Percentiles rank a stretch among this genome's conserved stretches.
These are phyloP conservation scores for barrel medic (Medicago truncatula) DNA, from an alignment of 306 rosid genomes.

Conservation along the genomic window MtrunA17r5.0-ANR NC_053046.1:12290501-12291000, in stretches of 20 bases:
- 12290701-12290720: slow-evolving; percentile 85
- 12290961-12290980: slow-evolving; percentile 81
- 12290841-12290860: slow-evolving; percentile 86
- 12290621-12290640: background rate
- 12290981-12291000: slow-evolving; percentile 48
- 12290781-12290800: slow-evolving; percentile 81
- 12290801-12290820: slow-evolving; percentile 67
- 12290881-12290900: slow-evolving; percentile 90
- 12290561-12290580: background rate
- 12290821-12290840: slow-evolving; percentile 84
- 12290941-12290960: slow-evolving; percentile 90
- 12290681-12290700: slow-evolving; percentile 42
- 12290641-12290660: too few species aligned
- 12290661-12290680: slow-evolving; percentile 1
- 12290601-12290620: background rate
- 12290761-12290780: slow-evolving; percentile 88
- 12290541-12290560: background rate
- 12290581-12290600: background rate
- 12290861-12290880: slow-evolving; percentile 88
- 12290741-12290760: slow-evolving; percentile 76
- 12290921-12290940: slow-evolving; percentile 86
- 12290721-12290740: slow-evolving; percentile 92
- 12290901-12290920: slow-evolving; percentile 69
- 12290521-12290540: background rate
- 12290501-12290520: background rate